Evolutionary conservation across 768 basidiomycete species (phyloP).

Genomic region (Strobilomyces dryophilus): DNA sequence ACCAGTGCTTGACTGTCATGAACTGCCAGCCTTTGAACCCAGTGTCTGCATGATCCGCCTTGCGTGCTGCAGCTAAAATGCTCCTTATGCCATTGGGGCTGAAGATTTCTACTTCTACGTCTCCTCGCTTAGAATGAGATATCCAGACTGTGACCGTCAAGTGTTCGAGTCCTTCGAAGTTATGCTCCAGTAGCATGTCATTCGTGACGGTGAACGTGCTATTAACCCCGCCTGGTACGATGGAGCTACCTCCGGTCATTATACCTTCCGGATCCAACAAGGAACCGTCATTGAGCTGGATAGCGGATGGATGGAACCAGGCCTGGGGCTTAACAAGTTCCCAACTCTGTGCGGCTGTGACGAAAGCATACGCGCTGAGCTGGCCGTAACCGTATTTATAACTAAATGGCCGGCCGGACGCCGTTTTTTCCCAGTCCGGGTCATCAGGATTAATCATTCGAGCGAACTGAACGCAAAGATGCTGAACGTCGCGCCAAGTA

Average conservation of each 20-base stretch:
- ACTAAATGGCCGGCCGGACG: conserved; percentile 47
- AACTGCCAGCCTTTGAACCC: conserved; percentile 98
- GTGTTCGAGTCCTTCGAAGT: conserved; percentile 89
- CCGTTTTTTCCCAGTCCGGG: conserved; percentile 89
- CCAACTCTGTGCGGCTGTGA: conserved; percentile 81
- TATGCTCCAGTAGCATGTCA: conserved; percentile 62
- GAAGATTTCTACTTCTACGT: conserved; percentile 85
- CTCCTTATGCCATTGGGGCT: conserved; percentile 87
- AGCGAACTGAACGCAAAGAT: conserved; percentile 77
- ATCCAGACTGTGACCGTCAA: conserved; percentile 93
- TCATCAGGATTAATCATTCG: conserved; percentile 81
- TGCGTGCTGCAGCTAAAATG: conserved; percentile 70
- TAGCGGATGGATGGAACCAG: conserved; percentile 74
- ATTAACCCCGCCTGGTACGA: conserved; percentile 58
- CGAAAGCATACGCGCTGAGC: conserved; percentile 77
- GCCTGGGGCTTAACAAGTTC: conserved; percentile 89
- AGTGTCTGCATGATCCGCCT: conserved; percentile 54
- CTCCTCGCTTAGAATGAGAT: conserved; percentile 78
- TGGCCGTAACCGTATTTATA: conserved; percentile 98
- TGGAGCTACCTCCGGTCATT: conserved; percentile 62
- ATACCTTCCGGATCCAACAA: conserved; percentile 42
- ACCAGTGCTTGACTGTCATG: conserved; percentile 99
- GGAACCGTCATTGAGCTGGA: conserved; percentile 60
- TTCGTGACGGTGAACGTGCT: conserved; percentile 64
- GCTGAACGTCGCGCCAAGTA: conserved; percentile 94